phyloP scores from a whole-genome alignment of 352 stramenopile species.

The Phytopythium sindhum region DNA sequence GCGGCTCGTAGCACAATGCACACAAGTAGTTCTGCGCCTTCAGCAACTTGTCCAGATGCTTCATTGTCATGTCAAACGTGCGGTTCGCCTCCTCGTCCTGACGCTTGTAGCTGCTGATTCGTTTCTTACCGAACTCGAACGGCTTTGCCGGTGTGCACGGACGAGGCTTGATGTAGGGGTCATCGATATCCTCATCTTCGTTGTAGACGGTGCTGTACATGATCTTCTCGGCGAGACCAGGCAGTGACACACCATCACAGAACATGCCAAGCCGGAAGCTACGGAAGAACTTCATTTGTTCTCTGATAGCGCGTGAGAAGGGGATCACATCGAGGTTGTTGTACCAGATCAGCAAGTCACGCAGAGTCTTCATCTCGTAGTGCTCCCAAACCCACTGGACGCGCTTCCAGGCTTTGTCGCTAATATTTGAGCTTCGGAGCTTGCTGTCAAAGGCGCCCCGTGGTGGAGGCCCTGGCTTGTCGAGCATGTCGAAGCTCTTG shows the following conservation, averaged over 20 bases:
- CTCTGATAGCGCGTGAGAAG: slow-evolving; percentile 15
- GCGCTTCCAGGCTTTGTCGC: too few species aligned
- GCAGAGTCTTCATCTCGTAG: slow-evolving; percentile 27
- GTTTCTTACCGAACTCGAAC: slow-evolving; percentile 11
- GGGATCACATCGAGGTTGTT: slow-evolving; percentile 28
- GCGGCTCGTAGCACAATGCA: slow-evolving; percentile 14
- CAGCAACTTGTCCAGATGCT: slow-evolving; percentile 15
- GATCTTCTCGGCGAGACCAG: slow-evolving; percentile 2
- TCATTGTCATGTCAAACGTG: slow-evolving; percentile 14
- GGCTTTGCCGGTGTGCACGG: background rate
- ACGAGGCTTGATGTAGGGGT: slow-evolving; percentile 13
- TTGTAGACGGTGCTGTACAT: too few species aligned
- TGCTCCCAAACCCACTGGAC: slow-evolving; percentile 22
- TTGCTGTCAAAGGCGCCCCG: background rate
- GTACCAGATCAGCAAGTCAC: slow-evolving; percentile 29
- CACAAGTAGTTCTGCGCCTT: slow-evolving; percentile 18
- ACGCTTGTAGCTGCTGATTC: slow-evolving; percentile 14
- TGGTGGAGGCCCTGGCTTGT: background rate
- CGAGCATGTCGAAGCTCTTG: background rate
- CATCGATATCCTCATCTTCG: too few species aligned
- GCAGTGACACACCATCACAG: slow-evolving; percentile 10
- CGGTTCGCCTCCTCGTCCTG: slow-evolving; percentile 16
- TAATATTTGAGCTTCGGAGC: too few species aligned
- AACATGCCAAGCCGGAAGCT: slow-evolving; percentile 26
- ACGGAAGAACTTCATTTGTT: slow-evolving; percentile 15